Evolutionary conservation across 208 protist species (phyloP).

Genomic region (Leishmania aethiopica): DNA sequence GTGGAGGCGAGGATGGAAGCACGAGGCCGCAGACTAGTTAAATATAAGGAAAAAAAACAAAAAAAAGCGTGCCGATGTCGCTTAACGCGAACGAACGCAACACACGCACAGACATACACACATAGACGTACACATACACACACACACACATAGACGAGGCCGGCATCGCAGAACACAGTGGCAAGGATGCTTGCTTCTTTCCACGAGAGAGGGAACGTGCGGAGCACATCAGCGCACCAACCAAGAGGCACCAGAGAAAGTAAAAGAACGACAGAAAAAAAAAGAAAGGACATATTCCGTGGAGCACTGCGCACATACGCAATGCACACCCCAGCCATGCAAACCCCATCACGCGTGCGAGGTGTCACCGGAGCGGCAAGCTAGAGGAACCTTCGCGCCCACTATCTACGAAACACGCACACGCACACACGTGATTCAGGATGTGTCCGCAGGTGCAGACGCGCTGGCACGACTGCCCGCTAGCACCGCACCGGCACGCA

Average conservation of each 20-base stretch:
- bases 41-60: not conserved
- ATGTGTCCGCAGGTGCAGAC: not conserved
- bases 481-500: not conserved
- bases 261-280: not conserved
- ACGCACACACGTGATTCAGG: not conserved
- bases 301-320: too few species aligned
- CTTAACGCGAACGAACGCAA: not conserved
- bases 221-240: not conserved
- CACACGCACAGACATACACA: not conserved
- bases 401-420: not conserved
- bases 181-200: not conserved
- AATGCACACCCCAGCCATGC: too few species aligned
- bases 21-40: not conserved
- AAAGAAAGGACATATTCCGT: not conserved
- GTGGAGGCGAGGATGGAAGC: not conserved
- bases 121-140: not conserved
- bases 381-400: not conserved
- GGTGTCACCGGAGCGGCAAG: not conserved
- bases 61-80: too few species aligned
- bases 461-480: too few species aligned
- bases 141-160: not conserved
- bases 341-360: not conserved
- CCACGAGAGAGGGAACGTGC: not conserved
- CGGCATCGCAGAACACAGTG: too few species aligned
- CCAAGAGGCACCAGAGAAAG: not conserved